phyloP scores from a whole-genome alignment of 2,329 filamentous ascomycete species.

The Fusarium drepaniforme region DNA sequence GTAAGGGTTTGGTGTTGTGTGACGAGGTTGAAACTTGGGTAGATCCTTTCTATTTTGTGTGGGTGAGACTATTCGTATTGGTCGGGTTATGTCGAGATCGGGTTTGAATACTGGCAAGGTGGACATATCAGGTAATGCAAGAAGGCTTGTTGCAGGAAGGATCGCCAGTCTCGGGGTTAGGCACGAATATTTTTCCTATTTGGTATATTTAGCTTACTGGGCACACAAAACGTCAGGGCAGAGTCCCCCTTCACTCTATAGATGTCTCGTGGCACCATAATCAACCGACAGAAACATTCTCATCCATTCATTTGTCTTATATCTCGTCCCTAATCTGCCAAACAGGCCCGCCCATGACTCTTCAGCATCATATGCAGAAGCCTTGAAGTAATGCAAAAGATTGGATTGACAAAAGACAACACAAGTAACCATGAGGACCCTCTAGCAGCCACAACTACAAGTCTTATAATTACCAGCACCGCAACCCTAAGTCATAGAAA shows the following conservation, averaged over 20 bases:
- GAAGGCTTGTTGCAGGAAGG: not conserved
- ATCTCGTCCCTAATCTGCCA: not conserved
- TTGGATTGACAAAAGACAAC: not conserved
- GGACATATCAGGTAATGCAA: not conserved
- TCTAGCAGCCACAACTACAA: not conserved
- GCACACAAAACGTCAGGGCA: not conserved
- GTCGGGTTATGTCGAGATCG: not conserved
- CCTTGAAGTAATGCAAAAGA: not conserved
- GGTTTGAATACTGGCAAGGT: not conserved
- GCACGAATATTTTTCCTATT: not conserved
- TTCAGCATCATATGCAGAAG: not conserved
- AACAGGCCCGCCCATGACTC: not conserved
- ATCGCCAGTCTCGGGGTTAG: not conserved
- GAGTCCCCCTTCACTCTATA: not conserved
- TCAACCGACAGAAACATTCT: not conserved
- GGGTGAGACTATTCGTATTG: not conserved
- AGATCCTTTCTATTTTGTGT: not conserved
- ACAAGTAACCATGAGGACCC: not conserved
- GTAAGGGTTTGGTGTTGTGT: not conserved
- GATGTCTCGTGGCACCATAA: not conserved
- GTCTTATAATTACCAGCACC: not conserved
- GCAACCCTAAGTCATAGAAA: not conserved
- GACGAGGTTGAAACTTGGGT: not conserved
- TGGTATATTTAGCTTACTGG: not conserved
- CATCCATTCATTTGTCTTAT: not conserved